phyloP scores from a whole-genome alignment of 805 yeast genomes.

The Lipomyces anomalus region DNA sequence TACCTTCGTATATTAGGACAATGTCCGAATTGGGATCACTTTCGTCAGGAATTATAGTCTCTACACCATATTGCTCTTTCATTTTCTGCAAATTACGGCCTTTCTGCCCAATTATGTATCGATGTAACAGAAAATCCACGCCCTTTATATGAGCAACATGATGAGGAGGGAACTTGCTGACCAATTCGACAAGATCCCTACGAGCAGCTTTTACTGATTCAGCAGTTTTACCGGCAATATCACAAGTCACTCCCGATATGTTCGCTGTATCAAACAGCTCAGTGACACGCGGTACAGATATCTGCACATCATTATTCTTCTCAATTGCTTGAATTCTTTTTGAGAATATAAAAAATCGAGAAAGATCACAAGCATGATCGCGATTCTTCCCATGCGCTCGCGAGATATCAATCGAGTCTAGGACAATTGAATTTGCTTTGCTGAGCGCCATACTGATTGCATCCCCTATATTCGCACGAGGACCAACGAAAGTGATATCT shows the following conservation, averaged over 20 bases:
- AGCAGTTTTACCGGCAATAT: constrained; percentile 50
- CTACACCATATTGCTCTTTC: constrained; percentile 41
- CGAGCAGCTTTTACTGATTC: constrained; percentile 57
- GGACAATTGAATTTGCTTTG: constrained; percentile 52
- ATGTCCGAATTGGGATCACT: constrained; percentile 39
- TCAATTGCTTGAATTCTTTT: constrained; percentile 38
- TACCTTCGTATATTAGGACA: constrained; percentile 49
- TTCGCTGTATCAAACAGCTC: constrained; percentile 39
- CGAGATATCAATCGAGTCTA: constrained; percentile 72
- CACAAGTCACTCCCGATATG: constrained; percentile 47
- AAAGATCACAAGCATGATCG: constrained; percentile 68
- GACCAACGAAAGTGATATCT: constrained; percentile 51
- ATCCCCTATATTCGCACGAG: constrained; percentile 44
- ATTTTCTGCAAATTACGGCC: constrained; percentile 15
- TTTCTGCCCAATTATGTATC: constrained; percentile 42
- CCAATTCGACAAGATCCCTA: constrained; percentile 65
- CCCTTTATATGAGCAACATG: constrained; percentile 55
- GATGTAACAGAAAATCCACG: constrained; percentile 56
- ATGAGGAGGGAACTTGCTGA: constrained; percentile 67
- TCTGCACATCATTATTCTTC: constrained; percentile 38
- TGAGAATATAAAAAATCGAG: constrained; percentile 48
- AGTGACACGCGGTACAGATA: constrained; percentile 44
- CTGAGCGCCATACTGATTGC: constrained; percentile 62
- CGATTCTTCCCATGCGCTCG: constrained; percentile 64
- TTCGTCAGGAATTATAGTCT: constrained; percentile 48